Conservation (phyloP, 202 grass and related monocot genomes). For the Cymbopogon flexuosus region DNA sequence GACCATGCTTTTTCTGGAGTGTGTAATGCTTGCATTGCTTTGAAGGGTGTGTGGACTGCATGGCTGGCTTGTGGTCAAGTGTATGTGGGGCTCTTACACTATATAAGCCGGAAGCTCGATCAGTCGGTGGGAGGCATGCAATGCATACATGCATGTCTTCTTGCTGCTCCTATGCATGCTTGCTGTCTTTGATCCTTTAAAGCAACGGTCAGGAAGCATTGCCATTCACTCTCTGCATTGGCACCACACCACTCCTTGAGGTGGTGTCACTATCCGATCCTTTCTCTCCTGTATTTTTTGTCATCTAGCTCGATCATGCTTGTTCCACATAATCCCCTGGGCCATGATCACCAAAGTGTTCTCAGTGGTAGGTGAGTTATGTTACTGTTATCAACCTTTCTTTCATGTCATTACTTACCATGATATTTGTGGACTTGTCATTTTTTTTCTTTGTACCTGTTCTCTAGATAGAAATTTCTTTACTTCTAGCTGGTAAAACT, state of each 20-base stretch:
- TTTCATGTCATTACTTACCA: conserved; percentile 12
- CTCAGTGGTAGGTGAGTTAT: conserved; percentile 43
- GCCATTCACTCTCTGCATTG: conserved; percentile 22
- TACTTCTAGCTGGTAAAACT: background rate
- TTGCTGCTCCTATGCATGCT: conserved; percentile 38
- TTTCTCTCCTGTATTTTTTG: conserved; percentile 34
- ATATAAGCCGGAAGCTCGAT: conserved; percentile 63
- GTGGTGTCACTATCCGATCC: conserved; percentile 45
- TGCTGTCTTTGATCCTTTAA: conserved; percentile 48
- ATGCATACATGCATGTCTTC: conserved; percentile 27
- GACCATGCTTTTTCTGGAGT: conserved; percentile 33
- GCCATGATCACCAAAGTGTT: conserved; percentile 36
- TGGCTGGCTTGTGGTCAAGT: conserved; percentile 38
- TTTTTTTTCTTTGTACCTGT: background rate
- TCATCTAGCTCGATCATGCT: conserved; percentile 18
- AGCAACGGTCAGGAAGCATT: conserved; percentile 51
- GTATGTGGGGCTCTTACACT: conserved; percentile 49
- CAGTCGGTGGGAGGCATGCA: conserved; percentile 84
- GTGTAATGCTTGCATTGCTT: conserved; percentile 23
- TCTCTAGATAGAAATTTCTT: background rate
- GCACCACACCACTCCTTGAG: conserved; percentile 56
- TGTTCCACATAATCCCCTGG: conserved; percentile 42
- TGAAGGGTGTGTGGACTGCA: conserved; percentile 29
- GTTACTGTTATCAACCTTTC: conserved; percentile 37
- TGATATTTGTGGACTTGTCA: background rate